These are phyloP conservation scores for Paramarasmius palmivorus DNA, from an alignment of 1,284 basidiomycete species.

Conservation along the genomic window DNA sequence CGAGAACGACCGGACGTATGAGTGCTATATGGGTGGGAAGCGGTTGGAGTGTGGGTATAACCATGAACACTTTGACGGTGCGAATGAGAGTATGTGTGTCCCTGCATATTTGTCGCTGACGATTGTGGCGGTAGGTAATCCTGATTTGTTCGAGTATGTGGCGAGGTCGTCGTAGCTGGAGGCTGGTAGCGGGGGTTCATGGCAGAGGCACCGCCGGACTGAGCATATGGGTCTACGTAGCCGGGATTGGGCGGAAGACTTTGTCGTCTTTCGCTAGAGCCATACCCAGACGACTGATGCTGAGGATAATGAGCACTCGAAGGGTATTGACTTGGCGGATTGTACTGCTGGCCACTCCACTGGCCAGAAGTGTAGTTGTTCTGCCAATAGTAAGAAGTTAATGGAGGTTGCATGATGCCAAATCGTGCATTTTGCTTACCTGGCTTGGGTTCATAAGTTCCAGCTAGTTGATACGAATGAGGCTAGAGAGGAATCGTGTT, in stretches of 20 bases:
- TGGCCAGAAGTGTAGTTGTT: conserved; percentile 11
- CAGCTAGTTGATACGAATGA: background rate
- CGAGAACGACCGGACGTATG: conserved; percentile 21
- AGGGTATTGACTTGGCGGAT: conserved; percentile 6
- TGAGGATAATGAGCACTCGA: conserved; percentile 11
- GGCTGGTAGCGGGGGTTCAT: conserved; percentile 7
- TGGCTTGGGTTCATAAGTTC: conserved; percentile 18
- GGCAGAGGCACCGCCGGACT: conserved; percentile 6
- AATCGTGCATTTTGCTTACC: conserved; percentile 6
- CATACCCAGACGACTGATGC: conserved; percentile 2
- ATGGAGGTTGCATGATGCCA: background rate
- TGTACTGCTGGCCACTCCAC: conserved; percentile 13
- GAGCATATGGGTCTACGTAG: conserved; percentile 3
- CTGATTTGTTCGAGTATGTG: conserved; percentile 8
- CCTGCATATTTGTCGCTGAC: conserved; percentile 1
- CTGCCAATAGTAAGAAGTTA: conserved; percentile 4
- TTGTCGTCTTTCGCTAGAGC: conserved; percentile 1
- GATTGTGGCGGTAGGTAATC: conserved; percentile 7
- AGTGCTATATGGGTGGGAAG: conserved; percentile 8
- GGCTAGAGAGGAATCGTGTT: background rate
- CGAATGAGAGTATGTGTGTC: conserved; percentile 5
- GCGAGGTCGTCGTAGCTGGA: conserved; percentile 1
- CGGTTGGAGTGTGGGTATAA: conserved; percentile 10
- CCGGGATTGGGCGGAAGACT: conserved; percentile 7
- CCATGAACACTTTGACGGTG: conserved; percentile 7